Conservation (phyloP, 805 yeast genomes). For the Diddensiella santjacobensis region DNA sequence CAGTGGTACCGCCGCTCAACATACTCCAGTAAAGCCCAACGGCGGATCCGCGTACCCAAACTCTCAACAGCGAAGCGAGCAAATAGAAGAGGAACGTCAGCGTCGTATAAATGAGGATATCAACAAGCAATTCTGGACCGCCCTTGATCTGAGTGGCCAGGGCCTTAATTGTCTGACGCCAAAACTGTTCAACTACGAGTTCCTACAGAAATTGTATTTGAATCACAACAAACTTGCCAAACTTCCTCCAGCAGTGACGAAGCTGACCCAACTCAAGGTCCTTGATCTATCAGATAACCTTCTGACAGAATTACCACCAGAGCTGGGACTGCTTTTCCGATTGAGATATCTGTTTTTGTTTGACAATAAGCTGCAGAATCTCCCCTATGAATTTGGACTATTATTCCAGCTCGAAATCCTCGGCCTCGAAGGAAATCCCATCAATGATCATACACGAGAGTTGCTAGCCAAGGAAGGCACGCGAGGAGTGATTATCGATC, state of each 20-base stretch:
- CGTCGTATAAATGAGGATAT: constrained; percentile 36
- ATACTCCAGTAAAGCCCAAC: constrained; percentile 19
- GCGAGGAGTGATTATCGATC: constrained; percentile 69
- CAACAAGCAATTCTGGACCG: constrained; percentile 85
- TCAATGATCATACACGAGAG: constrained; percentile 60
- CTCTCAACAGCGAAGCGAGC: constrained; percentile 33
- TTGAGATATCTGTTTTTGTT: constrained; percentile 79
- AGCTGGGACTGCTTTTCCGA: constrained; percentile 76
- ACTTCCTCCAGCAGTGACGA: constrained; percentile 65
- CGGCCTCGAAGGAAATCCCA: constrained; percentile 91
- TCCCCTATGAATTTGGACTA: constrained; percentile 85
- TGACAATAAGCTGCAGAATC: constrained; percentile 70
- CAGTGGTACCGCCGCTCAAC: constrained; percentile 17
- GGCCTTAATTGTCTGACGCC: constrained; percentile 68
- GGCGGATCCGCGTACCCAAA: constrained; percentile 17
- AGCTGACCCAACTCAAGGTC: constrained; percentile 69
- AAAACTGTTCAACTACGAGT: constrained; percentile 72
- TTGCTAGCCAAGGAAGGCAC: constrained; percentile 80
- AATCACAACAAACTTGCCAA: constrained; percentile 74
- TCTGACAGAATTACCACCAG: constrained; percentile 70
- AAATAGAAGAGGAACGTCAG: constrained; percentile 39
- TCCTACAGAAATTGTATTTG: constrained; percentile 79
- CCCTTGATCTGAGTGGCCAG: constrained; percentile 88
- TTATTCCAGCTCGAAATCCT: constrained; percentile 78
- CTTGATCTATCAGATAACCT: constrained; percentile 81